phyloP scores from a whole-genome alignment of 192 early-diverging fungal genomes.

The Backusella liffmaniae region DNA sequence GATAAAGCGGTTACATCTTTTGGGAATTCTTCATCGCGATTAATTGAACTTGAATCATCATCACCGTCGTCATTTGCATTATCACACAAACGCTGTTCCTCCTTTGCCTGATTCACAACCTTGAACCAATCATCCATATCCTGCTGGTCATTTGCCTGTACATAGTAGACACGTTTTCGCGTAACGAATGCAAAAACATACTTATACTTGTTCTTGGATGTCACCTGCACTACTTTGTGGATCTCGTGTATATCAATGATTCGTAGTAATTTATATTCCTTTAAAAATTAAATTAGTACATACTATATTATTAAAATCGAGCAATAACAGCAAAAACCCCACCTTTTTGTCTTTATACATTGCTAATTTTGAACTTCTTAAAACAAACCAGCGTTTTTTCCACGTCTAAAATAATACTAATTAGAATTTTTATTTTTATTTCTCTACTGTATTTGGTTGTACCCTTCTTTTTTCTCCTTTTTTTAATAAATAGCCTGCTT shows the following conservation, averaged over 20 bases:
- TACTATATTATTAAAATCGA: background rate
- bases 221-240: constrained; percentile 68
- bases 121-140: constrained; percentile 76
- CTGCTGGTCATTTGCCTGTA: constrained; percentile 54
- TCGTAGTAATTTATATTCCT: constrained; percentile 79
- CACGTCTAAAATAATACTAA: constrained; percentile 54
- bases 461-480: constrained; percentile 61
- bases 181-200: constrained; percentile 77
- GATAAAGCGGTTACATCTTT: constrained; percentile 35
- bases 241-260: constrained; percentile 72
- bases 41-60: constrained; percentile 25
- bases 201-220: constrained; percentile 61
- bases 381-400: constrained; percentile 87
- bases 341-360: constrained; percentile 86
- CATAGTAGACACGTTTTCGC: constrained; percentile 65
- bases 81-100: constrained; percentile 24
- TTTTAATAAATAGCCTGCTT: constrained; percentile 57
- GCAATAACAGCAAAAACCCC: constrained; percentile 1
- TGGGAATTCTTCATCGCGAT: constrained; percentile 29
- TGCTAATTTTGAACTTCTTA: constrained; percentile 72
- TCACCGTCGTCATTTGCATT: background rate
- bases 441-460: background rate
- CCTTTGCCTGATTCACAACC: constrained; percentile 60
- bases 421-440: background rate
- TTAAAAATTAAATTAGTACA: background rate